Evolutionary conservation across 495 filamentous ascomycete species (phyloP), one percentile per base, ranked within the genome.

Genomic region (Amniculicola lignicola): DNA sequence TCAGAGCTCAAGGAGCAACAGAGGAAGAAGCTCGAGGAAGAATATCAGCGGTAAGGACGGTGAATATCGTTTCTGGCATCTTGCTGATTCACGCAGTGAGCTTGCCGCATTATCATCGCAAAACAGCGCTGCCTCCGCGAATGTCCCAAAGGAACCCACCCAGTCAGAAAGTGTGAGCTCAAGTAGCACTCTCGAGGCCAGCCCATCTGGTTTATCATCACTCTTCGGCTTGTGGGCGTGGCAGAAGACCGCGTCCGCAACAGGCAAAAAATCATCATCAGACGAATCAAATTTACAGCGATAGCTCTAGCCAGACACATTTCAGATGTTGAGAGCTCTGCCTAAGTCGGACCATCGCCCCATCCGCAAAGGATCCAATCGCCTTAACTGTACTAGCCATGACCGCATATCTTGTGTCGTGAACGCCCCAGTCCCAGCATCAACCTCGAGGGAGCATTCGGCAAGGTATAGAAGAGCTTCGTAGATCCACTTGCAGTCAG

Each of bases 401-500:
- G 16, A 37, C 47, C 51, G 57, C 64, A 72, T 61, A 21, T 74
- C 71, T 22, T 7, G 10, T n/a, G 51, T 66, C 24, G 59, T 64
- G 25, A 68, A 62, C 10, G 31, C 35, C 40, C 66, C 49, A 5
- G 46, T 66, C 0, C 62, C 63, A 14, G 45, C 55, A 3, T 65
- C 67, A 5, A 70, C 21, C 22, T 71, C 62, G 1, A 59, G 51
- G 43, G 63, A 70, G 27, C 15, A 35, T 11, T 21, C 33, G 5
- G 61, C 50, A 18, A 59, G 51, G 23, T 56, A 21, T 3, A 74
- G 56, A 41, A 74, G 49, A 16, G 61, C 61, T 46, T 70, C 69
- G 38, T 73, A 73, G 33, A 74, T 66, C 58, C 66, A 73, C 56
- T 73, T 74, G 44, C 70, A 73, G 25, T 78, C 72, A 44, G 69